These are phyloP conservation scores for Protoeuglena noctilucae DNA, from an alignment of 139 green algal species.

Conservation along the genomic window DNA sequence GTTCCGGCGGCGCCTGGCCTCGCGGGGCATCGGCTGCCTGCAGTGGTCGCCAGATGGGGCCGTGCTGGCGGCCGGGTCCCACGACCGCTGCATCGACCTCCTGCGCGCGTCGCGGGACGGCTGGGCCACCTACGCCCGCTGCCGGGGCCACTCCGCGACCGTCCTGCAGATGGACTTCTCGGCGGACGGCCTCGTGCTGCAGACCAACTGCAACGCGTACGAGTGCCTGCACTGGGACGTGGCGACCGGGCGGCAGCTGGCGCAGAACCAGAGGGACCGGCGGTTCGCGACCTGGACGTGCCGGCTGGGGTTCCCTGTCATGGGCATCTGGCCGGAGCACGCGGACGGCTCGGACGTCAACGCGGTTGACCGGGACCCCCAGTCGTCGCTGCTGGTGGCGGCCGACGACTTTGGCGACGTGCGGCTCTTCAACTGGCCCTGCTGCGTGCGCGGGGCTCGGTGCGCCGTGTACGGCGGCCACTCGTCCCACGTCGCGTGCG, in stretches of 20 bases:
- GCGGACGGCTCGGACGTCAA: constrained; percentile 17
- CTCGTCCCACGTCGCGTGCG: constrained; percentile 4
- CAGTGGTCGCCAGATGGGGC: constrained; percentile 10
- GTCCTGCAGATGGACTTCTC: constrained; percentile 12
- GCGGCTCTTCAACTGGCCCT: constrained; percentile 5
- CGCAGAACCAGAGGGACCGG: constrained; percentile 9
- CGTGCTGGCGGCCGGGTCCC: constrained; percentile 8
- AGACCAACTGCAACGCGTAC: constrained; percentile 25
- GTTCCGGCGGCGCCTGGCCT: neutral
- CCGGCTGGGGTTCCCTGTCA: constrained; percentile 15
- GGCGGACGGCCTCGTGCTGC: constrained; percentile 5
- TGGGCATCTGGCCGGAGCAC: constrained; percentile 12
- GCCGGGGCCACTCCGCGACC: constrained; percentile 7
- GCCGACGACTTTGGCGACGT: constrained; percentile 9
- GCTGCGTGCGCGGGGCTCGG: neutral
- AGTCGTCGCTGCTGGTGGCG: neutral
- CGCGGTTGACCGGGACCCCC: constrained; percentile 4
- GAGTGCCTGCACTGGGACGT: constrained; percentile 23
- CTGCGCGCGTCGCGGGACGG: constrained; percentile 2
- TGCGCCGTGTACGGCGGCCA: constrained; percentile 1
- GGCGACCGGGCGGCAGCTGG: constrained; percentile 4
- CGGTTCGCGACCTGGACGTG: constrained; percentile 18
- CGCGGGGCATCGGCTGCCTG: constrained; percentile 1
- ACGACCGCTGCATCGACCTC: constrained; percentile 5
- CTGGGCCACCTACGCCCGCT: constrained; percentile 2